phyloP scores from a whole-genome alignment of 2,329 filamentous ascomycete species.

The Rugonectria rugulosa region DNA sequence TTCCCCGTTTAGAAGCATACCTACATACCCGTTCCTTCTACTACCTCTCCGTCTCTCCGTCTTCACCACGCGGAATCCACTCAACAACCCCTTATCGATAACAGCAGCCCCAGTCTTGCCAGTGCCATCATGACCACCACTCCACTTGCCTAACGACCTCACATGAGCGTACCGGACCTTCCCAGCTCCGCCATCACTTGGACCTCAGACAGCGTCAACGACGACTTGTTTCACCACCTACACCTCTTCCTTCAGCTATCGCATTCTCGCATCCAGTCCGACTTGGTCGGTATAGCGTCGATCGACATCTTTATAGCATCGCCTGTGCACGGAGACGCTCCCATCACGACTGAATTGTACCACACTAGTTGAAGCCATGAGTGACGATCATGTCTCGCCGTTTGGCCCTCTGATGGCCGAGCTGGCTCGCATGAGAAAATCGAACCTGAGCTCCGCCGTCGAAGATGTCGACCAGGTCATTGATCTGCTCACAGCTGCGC shows the following conservation, averaged over 20 bases:
- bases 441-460: conserved; percentile 73
- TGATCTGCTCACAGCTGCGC: conserved; percentile 74
- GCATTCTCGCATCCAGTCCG: not conserved
- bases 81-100: conserved; percentile 42
- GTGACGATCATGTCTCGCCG: conserved; percentile 50
- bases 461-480: conserved; percentile 86
- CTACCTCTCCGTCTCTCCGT: too few relatives aligned
- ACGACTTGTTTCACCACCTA: conserved; percentile 19
- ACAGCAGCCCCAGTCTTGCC: conserved; percentile 7
- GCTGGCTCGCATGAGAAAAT: conserved; percentile 74
- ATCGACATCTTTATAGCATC: not conserved
- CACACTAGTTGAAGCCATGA: conserved; percentile 36
- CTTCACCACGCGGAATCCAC: too few relatives aligned
- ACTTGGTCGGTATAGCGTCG: not conserved
- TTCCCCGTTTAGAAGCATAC: conserved; percentile 32
- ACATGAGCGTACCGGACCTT: too few relatives aligned
- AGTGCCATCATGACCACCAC: conserved; percentile 26
- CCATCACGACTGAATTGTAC: too few relatives aligned
- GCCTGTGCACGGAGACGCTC: not conserved
- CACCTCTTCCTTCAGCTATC: not conserved
- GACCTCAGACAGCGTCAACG: conserved; percentile 32
- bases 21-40: not conserved
- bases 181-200: conserved; percentile 18
- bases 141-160: too few relatives aligned
- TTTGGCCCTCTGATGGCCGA: conserved; percentile 72